Evolutionary conservation across 495 filamentous ascomycete species (phyloP).

Genomic region (Aspergillus baeticus): DNA sequence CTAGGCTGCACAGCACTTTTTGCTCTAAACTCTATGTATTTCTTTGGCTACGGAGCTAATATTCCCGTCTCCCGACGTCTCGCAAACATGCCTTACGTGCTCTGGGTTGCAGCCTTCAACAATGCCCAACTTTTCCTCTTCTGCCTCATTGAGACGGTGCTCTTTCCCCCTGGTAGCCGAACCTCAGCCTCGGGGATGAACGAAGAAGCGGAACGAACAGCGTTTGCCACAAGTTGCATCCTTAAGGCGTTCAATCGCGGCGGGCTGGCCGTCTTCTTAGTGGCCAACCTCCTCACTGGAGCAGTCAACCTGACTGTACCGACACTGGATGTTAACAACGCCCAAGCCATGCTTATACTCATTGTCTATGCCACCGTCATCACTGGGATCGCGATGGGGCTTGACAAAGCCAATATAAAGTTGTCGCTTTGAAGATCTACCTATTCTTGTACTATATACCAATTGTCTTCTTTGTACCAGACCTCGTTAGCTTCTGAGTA

Average conservation of each 20-base stretch:
- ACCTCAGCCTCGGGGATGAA: conserved; percentile 41
- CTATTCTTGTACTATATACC: not conserved
- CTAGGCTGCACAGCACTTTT: conserved; percentile 67
- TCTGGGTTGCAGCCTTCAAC: conserved; percentile 92
- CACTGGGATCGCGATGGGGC: conserved; percentile 62
- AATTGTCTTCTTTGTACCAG: not conserved
- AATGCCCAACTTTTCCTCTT: conserved; percentile 74
- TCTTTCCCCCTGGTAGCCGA: conserved; percentile 71
- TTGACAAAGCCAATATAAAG: conserved; percentile 72
- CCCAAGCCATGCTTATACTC: conserved; percentile 69
- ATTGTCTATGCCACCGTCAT: conserved; percentile 67
- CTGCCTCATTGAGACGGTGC: conserved; percentile 68
- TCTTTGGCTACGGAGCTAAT: conserved; percentile 60
- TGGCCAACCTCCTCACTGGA: conserved; percentile 88
- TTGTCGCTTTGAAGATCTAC: conserved; percentile 53
- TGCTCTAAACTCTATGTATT: conserved; percentile 60
- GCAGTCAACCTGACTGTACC: conserved; percentile 81
- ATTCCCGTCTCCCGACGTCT: conserved; percentile 81
- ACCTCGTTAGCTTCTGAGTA: not conserved
- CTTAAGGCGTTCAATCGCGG: conserved; percentile 84
- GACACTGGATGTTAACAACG: conserved; percentile 66
- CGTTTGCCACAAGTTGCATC: conserved; percentile 73
- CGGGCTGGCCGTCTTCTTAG: conserved; percentile 80
- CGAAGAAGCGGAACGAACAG: conserved; percentile 54
- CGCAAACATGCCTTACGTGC: conserved; percentile 89